phyloP scores from a whole-genome alignment of 306 rosid species.

The Trifolium pratense region DNA sequence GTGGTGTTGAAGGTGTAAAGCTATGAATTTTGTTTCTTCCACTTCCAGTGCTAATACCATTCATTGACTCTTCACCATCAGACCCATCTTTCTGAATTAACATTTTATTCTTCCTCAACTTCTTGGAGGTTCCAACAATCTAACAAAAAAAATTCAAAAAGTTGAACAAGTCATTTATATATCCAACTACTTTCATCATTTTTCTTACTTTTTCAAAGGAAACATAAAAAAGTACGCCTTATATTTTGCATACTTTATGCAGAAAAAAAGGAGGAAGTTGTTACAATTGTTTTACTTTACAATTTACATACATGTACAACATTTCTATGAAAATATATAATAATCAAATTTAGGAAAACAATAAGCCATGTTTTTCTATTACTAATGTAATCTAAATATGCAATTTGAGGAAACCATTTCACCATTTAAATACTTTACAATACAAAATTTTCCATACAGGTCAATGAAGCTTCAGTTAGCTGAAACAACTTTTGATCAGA shows the following conservation, averaged over 20 bases:
- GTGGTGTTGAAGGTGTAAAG: conserved; percentile 77
- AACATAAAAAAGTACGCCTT: conserved; percentile 33
- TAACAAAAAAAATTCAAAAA: conserved; percentile 41
- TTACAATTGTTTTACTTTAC: conserved; percentile 35
- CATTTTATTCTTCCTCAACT: conserved; percentile 51
- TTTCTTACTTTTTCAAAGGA: conserved; percentile 37
- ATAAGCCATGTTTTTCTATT: conserved; percentile 7
- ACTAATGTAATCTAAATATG: conserved; percentile 30
- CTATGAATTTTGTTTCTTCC: conserved; percentile 50
- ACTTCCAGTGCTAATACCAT: conserved; percentile 44
- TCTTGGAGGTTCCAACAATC: conserved; percentile 70
- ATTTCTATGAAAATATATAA: conserved; percentile 8
- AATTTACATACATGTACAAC: conserved; percentile 14
- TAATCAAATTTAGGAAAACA: conserved; percentile 5
- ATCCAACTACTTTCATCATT: conserved; percentile 37
- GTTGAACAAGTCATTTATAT: conserved; percentile 21
- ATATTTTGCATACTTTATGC: conserved; percentile 37
- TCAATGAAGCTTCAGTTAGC: not conserved
- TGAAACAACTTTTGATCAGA: not conserved
- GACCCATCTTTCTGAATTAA: conserved; percentile 52
- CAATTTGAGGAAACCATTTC: not conserved
- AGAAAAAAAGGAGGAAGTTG: conserved; percentile 27
- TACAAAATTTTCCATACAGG: not conserved
- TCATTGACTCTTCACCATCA: conserved; percentile 62
- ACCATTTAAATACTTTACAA: conserved; percentile 1